Conservation (phyloP, 345 rosid genomes). For the Noccaea bulbosa region DNA sequence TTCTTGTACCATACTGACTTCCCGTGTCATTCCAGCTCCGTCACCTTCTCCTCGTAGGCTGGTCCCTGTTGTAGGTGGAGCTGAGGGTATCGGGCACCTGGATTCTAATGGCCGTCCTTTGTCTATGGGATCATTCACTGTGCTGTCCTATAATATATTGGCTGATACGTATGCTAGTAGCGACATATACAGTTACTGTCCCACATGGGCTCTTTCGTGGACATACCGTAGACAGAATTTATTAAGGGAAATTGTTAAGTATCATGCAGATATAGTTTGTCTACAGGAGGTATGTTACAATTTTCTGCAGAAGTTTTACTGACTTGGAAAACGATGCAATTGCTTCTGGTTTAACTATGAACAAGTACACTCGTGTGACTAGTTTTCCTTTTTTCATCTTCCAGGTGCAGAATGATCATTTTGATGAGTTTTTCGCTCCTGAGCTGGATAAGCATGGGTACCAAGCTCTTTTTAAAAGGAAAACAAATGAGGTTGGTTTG, state of each 20-base stretch:
- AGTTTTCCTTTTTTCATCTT: conserved; percentile 28
- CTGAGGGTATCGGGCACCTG: conserved; percentile 62
- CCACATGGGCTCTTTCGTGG: conserved; percentile 99
- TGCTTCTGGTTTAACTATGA: conserved; percentile 4
- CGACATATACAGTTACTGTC: conserved; percentile 87
- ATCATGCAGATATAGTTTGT: conserved; percentile 93
- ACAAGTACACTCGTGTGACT: background rate
- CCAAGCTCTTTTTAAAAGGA: conserved; percentile 84
- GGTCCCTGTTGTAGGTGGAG: conserved; percentile 75
- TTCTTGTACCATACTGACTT: conserved; percentile 67
- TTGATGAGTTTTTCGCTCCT: conserved; percentile 83
- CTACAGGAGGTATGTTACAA: conserved; percentile 77
- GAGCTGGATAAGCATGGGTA: conserved; percentile 98
- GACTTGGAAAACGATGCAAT: background rate
- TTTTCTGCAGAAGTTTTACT: background rate
- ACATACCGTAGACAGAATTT: conserved; percentile 92
- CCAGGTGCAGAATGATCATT: conserved; percentile 96
- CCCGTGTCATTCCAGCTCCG: conserved; percentile 98
- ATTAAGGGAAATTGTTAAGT: conserved; percentile 87
- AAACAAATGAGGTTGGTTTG: conserved; percentile 79
- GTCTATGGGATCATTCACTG: conserved; percentile 81
- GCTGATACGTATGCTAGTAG: conserved; percentile 78
- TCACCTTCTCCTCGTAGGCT: conserved; percentile 87
- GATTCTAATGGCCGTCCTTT: conserved; percentile 72
- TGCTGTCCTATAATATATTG: conserved; percentile 93